Conservation (phyloP, 495 filamentous ascomycete species). For the Clohesyomyces aquaticus region DNA sequence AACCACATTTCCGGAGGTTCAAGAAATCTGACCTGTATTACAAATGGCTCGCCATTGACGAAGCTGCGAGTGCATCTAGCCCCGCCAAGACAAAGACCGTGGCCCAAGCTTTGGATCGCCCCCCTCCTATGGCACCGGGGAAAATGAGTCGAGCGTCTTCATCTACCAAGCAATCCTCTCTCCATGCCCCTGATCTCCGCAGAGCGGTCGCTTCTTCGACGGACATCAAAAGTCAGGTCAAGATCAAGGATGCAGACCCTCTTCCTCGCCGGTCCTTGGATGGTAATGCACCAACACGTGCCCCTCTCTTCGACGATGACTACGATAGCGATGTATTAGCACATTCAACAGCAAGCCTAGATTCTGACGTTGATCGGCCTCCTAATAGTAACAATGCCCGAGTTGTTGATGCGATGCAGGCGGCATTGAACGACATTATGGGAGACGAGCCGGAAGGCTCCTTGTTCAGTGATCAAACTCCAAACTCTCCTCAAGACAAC, state of each 20-base stretch:
- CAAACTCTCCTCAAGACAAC: conserved; percentile 54
- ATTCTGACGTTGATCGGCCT: conserved; percentile 44
- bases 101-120: conserved; percentile 32
- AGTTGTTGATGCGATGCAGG: conserved; percentile 91
- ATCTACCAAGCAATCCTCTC: conserved; percentile 2
- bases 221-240: conserved; percentile 55
- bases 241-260: conserved; percentile 47
- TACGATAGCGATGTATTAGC: conserved; percentile 66
- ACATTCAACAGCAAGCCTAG: conserved; percentile 63
- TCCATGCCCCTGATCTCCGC: conserved; percentile 54
- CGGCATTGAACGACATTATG: conserved; percentile 92
- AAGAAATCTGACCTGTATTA: conserved; percentile 91
- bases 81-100: conserved; percentile 33
- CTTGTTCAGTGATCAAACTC: conserved; percentile 52
- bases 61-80: conserved; percentile 56
- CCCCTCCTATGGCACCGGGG: conserved; percentile 33
- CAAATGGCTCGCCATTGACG: conserved; percentile 91
- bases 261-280: conserved; percentile 60
- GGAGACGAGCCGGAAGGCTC: conserved; percentile 67
- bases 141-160: conserved; percentile 37
- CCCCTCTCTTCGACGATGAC: conserved; percentile 67
- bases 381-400: conserved; percentile 50
- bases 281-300: conserved; percentile 56
- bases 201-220: conserved; percentile 62
- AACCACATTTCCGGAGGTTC: conserved; percentile 78